phyloP scores from a whole-genome alignment of 345 rosid species.

The Sonneratia caseolaris region DNA sequence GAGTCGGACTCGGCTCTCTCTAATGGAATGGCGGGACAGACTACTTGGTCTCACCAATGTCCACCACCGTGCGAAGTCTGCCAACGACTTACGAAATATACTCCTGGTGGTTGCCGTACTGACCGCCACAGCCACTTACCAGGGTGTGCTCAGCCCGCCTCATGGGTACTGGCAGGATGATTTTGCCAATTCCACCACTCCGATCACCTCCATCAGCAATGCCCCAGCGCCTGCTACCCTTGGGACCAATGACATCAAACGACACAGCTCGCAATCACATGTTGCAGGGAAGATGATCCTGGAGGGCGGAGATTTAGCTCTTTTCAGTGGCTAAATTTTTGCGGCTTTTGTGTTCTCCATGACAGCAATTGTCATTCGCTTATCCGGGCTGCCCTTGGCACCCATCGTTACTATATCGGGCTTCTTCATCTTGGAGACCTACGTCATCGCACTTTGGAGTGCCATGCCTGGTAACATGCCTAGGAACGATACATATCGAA shows the following conservation, averaged over 20 bases:
- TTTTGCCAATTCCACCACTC: neutral
- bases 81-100: neutral
- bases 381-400: no score
- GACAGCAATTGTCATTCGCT: no score
- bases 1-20: neutral
- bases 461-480: no score
- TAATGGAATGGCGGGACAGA: neutral
- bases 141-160: neutral
- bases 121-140: neutral
- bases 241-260: no score
- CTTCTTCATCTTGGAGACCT: no score
- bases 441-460: no score
- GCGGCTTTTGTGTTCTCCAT: no score
- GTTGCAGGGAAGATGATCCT: neutral
- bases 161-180: neutral
- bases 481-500: no score
- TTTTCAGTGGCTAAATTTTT: no score
- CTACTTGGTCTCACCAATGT: neutral
- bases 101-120: neutral
- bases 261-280: neutral
- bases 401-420: no score
- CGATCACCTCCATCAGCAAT: neutral
- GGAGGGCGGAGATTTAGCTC: neutral
- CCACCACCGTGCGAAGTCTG: neutral
- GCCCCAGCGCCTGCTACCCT: no score